phyloP scores from a whole-genome alignment of 768 basidiomycete species.

The Podaxis sp. region DNA sequence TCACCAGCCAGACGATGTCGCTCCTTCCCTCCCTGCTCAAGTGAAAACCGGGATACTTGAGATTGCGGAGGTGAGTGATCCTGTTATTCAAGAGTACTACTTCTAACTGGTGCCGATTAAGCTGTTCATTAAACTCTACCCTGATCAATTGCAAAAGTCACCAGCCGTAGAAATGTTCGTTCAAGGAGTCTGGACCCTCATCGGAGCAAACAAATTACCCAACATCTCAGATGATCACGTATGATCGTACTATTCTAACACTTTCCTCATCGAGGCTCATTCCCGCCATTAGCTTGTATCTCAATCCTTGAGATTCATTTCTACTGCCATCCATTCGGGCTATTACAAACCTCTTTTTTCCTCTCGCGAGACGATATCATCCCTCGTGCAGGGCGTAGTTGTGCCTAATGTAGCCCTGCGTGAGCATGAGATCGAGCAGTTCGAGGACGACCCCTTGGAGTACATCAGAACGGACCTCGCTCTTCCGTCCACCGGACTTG shows the following conservation, averaged over 20 bases:
- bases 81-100: background rate
- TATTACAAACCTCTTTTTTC: constrained; percentile 82
- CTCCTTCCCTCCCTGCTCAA: constrained; percentile 84
- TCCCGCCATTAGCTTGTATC: constrained; percentile 67
- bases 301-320: constrained; percentile 87
- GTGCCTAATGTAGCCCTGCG: constrained; percentile 90
- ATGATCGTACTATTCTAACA: constrained; percentile 24
- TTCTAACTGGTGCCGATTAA: constrained; percentile 25
- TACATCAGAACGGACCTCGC: constrained; percentile 88
- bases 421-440: constrained; percentile 90
- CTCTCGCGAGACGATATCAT: constrained; percentile 74
- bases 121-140: constrained; percentile 82
- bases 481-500: constrained; percentile 57
- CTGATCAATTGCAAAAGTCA: constrained; percentile 69
- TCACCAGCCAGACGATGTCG: constrained; percentile 71
- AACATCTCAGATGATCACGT: constrained; percentile 75
- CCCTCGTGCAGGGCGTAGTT: constrained; percentile 86
- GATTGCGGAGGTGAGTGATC: constrained; percentile 71
- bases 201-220: constrained; percentile 72
- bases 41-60: constrained; percentile 90
- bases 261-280: background rate
- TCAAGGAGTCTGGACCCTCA: constrained; percentile 85
- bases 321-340: constrained; percentile 87
- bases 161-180: constrained; percentile 74
- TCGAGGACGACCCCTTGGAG: constrained; percentile 96